A percentile compares a stretch with the other conserved stretches of the same genome.
phyloP scores from a whole-genome alignment of 805 yeast genomes.

The Saccharomycopsis lassenensis region DNA sequence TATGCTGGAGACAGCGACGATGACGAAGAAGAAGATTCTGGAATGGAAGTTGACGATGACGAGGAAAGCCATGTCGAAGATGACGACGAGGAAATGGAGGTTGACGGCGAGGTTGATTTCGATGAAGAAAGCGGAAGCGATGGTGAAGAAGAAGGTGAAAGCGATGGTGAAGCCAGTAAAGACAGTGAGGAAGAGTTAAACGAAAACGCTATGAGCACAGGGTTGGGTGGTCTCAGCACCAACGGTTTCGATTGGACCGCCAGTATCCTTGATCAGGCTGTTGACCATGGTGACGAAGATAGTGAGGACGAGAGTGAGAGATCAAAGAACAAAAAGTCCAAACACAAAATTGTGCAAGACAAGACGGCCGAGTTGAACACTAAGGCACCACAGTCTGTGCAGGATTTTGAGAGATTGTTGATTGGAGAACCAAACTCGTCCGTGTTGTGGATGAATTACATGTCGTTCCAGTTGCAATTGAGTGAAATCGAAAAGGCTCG shows the following conservation, averaged over 20 bases:
- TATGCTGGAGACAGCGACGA: constrained; percentile 23
- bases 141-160: constrained; percentile 25
- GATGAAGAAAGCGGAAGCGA: constrained; percentile 25
- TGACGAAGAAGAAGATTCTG: constrained; percentile 22
- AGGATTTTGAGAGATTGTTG: constrained; percentile 85
- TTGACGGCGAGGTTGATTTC: constrained; percentile 23
- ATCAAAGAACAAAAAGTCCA: constrained; percentile 33
- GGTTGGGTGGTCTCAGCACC: constrained; percentile 56
- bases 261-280: constrained; percentile 71
- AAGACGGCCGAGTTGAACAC: constrained; percentile 75
- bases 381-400: constrained; percentile 81
- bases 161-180: constrained; percentile 23
- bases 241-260: constrained; percentile 96
- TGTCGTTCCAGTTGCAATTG: constrained; percentile 93
- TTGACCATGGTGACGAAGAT: constrained; percentile 40
- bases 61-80: constrained; percentile 25
- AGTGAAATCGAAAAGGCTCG: constrained; percentile 93
- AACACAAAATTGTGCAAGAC: constrained; percentile 46
- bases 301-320: constrained; percentile 39
- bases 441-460: constrained; percentile 91
- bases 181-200: constrained; percentile 24
- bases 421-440: constrained; percentile 93
- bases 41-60: constrained; percentile 23
- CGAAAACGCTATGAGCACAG: constrained; percentile 25
- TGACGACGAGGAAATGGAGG: constrained; percentile 27